These are phyloP conservation scores for Leucoagaricus sp. DNA, from an alignment of 1,284 basidiomycete genomes.

Conservation along the genomic window DNA sequence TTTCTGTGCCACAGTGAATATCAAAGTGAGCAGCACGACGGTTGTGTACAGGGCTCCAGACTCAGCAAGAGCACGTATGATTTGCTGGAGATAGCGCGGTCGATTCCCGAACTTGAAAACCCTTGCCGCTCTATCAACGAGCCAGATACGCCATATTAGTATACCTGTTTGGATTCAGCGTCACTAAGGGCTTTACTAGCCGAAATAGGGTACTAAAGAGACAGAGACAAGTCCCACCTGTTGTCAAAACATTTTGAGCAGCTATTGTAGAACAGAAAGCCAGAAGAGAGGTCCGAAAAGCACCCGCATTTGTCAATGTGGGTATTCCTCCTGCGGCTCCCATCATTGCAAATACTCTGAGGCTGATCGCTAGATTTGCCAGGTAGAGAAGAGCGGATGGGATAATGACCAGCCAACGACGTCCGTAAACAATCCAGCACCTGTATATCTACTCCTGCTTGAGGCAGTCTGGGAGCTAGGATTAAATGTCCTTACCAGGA, in stretches of 20 bases:
- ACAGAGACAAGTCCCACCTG: neutral
- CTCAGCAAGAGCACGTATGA: too few species aligned
- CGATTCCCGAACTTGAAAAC: neutral
- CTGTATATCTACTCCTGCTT: neutral
- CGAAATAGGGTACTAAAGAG: neutral
- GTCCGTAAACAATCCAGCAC: constrained; percentile 4
- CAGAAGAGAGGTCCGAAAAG: too few species aligned
- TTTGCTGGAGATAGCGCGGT: too few species aligned
- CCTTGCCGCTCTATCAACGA: neutral
- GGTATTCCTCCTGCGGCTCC: neutral
- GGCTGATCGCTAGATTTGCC: too few species aligned
- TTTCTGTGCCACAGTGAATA: too few species aligned
- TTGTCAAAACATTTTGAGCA: too few species aligned
- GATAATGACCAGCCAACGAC: neutral
- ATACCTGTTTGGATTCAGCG: too few species aligned
- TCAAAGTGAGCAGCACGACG: too few species aligned
- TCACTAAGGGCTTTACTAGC: neutral
- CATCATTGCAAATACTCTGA: neutral
- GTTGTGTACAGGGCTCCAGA: too few species aligned
- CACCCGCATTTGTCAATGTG: too few species aligned
- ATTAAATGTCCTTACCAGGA: neutral
- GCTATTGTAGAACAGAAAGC: too few species aligned
- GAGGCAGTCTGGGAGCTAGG: neutral
- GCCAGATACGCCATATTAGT: neutral
- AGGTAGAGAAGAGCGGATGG: too few species aligned